A percentile compares a stretch with the other conserved stretches of the same genome.
Conservation (phyloP, 1,139 yeast species). For the Debaryomyces sp. region DNA sequence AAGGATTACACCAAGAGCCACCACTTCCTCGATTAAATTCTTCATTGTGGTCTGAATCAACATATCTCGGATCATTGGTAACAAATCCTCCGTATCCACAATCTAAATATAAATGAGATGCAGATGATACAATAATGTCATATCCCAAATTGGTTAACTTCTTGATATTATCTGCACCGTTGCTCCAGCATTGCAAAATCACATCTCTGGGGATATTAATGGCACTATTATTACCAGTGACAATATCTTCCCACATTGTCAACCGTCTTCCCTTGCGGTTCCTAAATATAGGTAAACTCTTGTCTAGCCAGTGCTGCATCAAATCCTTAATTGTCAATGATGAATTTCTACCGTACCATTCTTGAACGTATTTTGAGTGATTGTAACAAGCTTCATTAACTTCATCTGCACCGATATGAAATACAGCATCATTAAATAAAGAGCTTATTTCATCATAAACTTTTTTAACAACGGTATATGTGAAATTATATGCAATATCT, state of each 20-base stretch:
- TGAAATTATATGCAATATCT: conserved; percentile 37
- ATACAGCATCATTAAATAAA: conserved; percentile 39
- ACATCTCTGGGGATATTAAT: conserved; percentile 32
- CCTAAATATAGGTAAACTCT: conserved; percentile 37
- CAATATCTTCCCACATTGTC: conserved; percentile 54
- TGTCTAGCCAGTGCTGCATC: conserved; percentile 43
- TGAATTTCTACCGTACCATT: conserved; percentile 32
- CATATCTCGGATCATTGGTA: conserved; percentile 40
- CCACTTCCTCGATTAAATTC: conserved; percentile 36
- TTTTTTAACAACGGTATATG: conserved; percentile 36
- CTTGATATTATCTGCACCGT: conserved; percentile 28
- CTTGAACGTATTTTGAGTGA: conserved; percentile 27
- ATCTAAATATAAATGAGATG: conserved; percentile 44
- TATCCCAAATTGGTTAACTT: conserved; percentile 39
- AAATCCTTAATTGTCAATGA: conserved; percentile 33
- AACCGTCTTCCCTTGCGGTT: conserved; percentile 26
- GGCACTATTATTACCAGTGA: conserved; percentile 27
- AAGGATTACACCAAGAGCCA: conserved; percentile 55
- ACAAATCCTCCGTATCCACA: conserved; percentile 51
- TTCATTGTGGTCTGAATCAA: conserved; percentile 25
- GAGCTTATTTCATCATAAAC: conserved; percentile 41
- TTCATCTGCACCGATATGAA: conserved; percentile 54
- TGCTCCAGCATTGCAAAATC: conserved; percentile 47
- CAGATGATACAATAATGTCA: conserved; percentile 46
- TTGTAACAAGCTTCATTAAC: conserved; percentile 41